phyloP scores from a whole-genome alignment of 352 stramenopile species.

The Aphanomyces stellatus region DNA sequence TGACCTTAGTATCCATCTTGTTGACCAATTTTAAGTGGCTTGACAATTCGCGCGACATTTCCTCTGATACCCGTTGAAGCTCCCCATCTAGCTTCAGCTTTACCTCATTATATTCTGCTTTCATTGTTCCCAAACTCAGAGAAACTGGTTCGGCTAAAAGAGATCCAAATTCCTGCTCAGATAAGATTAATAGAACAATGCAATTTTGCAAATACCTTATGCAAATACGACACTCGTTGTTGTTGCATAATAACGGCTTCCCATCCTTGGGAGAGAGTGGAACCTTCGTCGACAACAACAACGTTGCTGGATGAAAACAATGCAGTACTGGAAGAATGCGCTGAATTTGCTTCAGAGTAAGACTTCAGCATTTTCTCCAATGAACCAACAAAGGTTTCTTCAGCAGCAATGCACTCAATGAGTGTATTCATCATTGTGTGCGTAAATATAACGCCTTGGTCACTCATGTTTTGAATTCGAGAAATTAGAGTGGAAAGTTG shows the following conservation, averaged over 20 bases:
- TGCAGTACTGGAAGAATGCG: neutral
- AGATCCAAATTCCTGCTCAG: conserved; percentile 57
- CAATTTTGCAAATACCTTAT: neutral
- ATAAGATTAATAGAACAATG: neutral
- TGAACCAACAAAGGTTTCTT: conserved; percentile 4
- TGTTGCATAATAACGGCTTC: neutral
- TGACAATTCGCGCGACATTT: conserved; percentile 37
- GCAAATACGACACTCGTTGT: conserved; percentile 7
- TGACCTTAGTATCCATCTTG: conserved; percentile 45
- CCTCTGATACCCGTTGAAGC: conserved; percentile 41
- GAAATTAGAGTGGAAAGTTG: neutral
- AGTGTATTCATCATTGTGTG: conserved; percentile 10
- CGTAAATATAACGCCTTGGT: conserved; percentile 25
- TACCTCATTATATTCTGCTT: conserved; percentile 62
- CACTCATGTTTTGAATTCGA: conserved; percentile 40
- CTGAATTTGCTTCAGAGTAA: neutral
- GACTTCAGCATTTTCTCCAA: neutral
- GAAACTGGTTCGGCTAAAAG: conserved; percentile 59
- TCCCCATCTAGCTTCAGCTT: conserved; percentile 48
- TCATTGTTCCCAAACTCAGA: conserved; percentile 68
- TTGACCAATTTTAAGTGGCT: conserved; percentile 45
- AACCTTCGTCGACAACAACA: conserved; percentile 1
- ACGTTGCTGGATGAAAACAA: neutral
- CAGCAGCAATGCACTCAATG: conserved; percentile 8
- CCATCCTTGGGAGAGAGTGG: neutral